Conservation (phyloP, 2,329 filamentous ascomycete species). For the Xylariaceae sp. region DNA sequence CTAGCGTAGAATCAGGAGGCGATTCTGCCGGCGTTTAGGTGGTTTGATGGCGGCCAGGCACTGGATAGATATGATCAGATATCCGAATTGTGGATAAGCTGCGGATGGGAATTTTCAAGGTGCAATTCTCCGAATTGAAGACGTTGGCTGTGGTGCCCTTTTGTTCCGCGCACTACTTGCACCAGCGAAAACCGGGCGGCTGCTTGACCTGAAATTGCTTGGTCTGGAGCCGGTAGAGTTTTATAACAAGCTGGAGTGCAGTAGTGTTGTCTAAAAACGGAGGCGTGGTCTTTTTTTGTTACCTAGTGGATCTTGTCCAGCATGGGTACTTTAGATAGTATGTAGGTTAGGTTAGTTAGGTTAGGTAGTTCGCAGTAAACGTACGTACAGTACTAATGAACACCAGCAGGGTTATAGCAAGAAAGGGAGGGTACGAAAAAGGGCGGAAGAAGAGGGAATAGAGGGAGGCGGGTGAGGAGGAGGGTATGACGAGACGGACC, state of each 20-base stretch:
- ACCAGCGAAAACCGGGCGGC: conserved; percentile 1
- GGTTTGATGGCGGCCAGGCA: conserved; percentile 13
- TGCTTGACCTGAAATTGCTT: conserved; percentile 4
- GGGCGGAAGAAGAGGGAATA: conserved; percentile 1
- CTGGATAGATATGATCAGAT: conserved; percentile 27
- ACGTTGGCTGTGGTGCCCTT: conserved; percentile 23
- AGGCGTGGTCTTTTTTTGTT: neutral
- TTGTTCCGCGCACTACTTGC: conserved; percentile 8
- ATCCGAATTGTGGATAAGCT: conserved; percentile 28
- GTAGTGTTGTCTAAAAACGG: neutral
- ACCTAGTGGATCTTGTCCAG: neutral
- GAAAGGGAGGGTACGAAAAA: neutral
- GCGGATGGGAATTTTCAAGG: conserved; percentile 21
- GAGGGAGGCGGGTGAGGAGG: conserved; percentile 9
- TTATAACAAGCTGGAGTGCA: conserved; percentile 17
- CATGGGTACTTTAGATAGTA: neutral
- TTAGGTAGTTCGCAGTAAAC: neutral
- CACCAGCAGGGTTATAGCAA: neutral
- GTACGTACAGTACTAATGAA: neutral
- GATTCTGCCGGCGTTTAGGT: conserved; percentile 25
- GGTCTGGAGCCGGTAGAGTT: conserved; percentile 8
- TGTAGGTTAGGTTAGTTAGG: no score
- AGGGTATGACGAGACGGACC: conserved; percentile 26
- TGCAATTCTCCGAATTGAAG: conserved; percentile 26
- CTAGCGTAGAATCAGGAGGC: neutral